Base-by-base conservation (phyloP, 805 yeast species). In the Candida pini region DNA sequence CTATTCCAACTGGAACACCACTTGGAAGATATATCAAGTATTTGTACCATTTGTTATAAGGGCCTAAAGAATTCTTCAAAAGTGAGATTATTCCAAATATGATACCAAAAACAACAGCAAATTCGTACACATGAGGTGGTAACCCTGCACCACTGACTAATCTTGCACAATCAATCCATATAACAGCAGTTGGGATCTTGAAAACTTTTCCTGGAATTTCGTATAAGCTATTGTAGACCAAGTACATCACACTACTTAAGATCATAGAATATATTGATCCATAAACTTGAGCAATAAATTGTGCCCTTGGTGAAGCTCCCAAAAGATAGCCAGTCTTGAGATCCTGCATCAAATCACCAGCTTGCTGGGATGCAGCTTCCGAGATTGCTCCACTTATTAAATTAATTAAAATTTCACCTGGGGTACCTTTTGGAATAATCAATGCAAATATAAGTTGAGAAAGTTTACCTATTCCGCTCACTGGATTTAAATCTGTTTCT, bases 361-460 rank as follows among this genome's bases (percentile, higher is more conserved):
- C 97, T 61, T 90, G 98, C 62, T 92, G 97, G 3, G 98, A 96
- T 7, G 97, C 97, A 0, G 97, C 97, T 62, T 90, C 98, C 2
- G 97, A 94, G 27, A 90, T 79, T 10, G 96, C 98, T 13, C 98
- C 98, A 4, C 97, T 96, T 2, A 90, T 82, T 31, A 90, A 64
- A 53, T 90, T 92, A 29, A 87, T 77, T 26, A 90, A 62, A 5
- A 92, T 86, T 9, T 87, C 75, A 2, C 94, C 88, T 1, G 94
- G 94, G 38, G 79, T 83, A 29, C 66, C 57, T 21, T 68, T 66
- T 0, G 96, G 96, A 18, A 88, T 71, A 5, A 90, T 68, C 9
- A 87, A 53, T 0, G 97, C 96, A 59, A 92, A 87, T 2, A 92
- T 59, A 31, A 90, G 65, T 56, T 90, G 98, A 1, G 97, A 89